Evolutionary conservation across 345 rosid genomes (phyloP).

Genomic region (Pistacia atlantica): DNA sequence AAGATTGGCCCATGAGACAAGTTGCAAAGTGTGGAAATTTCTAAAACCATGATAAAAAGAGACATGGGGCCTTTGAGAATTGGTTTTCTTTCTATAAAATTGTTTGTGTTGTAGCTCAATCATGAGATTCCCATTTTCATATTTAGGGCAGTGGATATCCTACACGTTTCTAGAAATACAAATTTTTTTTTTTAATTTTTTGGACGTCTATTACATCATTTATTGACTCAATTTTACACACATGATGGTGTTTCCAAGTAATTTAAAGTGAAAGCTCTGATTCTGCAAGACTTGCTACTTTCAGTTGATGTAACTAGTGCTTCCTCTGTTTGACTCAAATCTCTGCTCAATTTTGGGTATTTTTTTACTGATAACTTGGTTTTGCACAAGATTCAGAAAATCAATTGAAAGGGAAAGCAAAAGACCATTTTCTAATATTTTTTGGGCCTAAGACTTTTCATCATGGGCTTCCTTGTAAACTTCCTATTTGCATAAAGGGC

Average conservation of each 20-base stretch:
- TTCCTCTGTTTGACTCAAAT: neutral
- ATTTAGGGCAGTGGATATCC: conserved; percentile 29
- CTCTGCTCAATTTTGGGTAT: neutral
- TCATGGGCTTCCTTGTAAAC: neutral
- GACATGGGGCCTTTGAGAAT: conserved; percentile 27
- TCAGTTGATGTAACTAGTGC: conserved; percentile 7
- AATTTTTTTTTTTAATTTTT: neutral
- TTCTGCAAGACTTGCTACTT: neutral
- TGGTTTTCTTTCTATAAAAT: neutral
- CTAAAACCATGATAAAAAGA: conserved; percentile 23
- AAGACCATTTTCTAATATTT: neutral
- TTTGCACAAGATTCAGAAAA: neutral
- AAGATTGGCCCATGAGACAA: conserved; percentile 30
- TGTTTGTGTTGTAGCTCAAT: conserved; percentile 24
- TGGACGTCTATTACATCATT: conserved; percentile 28
- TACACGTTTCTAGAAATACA: conserved; percentile 25
- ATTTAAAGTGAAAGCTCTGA: neutral
- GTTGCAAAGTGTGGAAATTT: neutral
- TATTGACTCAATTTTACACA: neutral
- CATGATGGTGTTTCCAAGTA: neutral
- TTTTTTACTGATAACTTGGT: neutral
- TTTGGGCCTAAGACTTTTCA: neutral
- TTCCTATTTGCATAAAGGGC: no score
- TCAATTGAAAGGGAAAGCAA: neutral
- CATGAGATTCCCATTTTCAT: conserved; percentile 40